phyloP scores from a whole-genome alignment of 495 filamentous ascomycete genomes.

The Coniosporium apollinis region DNA sequence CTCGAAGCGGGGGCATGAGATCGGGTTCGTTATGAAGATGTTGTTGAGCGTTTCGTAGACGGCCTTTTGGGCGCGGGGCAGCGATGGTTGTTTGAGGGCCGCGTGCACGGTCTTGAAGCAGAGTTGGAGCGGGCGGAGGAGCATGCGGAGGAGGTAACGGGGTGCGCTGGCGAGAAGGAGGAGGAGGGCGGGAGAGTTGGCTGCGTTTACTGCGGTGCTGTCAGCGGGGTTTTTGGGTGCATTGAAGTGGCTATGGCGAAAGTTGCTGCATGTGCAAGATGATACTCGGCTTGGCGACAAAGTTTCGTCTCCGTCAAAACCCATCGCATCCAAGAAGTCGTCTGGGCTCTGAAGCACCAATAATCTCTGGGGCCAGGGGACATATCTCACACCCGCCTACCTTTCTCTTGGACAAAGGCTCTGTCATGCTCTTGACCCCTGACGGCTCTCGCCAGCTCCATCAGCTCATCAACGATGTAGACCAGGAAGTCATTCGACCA shows the following conservation, averaged over 20 bases:
- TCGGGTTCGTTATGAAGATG: not conserved
- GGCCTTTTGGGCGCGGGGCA: no score
- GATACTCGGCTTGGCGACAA: slow-evolving; percentile 32
- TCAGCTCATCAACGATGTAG: no score
- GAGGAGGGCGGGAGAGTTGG: slow-evolving; percentile 39
- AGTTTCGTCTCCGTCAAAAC: no score
- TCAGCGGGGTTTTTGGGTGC: slow-evolving; percentile 18
- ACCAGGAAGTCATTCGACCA: no score
- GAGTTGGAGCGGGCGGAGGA: slow-evolving; percentile 41
- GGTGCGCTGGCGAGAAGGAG: slow-evolving; percentile 58
- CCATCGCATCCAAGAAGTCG: no score
- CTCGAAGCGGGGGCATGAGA: not conserved
- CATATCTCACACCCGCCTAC: no score
- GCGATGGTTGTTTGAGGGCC: no score
- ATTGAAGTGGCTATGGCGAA: slow-evolving; percentile 25
- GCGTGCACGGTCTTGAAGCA: slow-evolving; percentile 10
- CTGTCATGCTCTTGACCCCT: no score
- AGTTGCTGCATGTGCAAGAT: slow-evolving; percentile 24
- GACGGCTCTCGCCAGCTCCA: no score
- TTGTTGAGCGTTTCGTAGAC: slow-evolving; percentile 8
- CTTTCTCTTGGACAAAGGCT: no score
- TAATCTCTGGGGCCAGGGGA: no score
- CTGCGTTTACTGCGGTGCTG: slow-evolving; percentile 21
- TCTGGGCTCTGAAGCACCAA: no score
- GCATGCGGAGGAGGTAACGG: slow-evolving; percentile 49